Percentiles rank a stretch among this genome's conserved stretches.
phyloP scores from a whole-genome alignment of 2,329 filamentous ascomycete species.

The Exophiala mesophila region DNA sequence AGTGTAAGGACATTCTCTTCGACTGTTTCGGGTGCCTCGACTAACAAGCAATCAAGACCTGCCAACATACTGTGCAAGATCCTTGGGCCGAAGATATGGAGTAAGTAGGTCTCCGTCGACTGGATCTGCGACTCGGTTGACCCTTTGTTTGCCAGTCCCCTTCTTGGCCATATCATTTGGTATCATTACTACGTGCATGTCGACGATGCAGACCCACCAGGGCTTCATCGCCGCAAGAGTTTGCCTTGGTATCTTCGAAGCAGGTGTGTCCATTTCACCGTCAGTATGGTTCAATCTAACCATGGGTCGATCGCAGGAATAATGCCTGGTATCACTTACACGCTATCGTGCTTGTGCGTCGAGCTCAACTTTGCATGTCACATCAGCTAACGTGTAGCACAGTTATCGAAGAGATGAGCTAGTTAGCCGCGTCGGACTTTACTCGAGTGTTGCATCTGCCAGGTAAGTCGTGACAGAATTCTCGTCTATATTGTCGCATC shows the following conservation, averaged over 20 bases:
- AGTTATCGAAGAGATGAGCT: constrained; percentile 1
- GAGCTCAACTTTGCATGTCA: background rate
- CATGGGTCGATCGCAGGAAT: background rate
- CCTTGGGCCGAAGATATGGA: constrained; percentile 48
- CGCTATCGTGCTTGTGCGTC: background rate
- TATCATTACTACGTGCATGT: constrained; percentile 1
- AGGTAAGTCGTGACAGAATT: background rate
- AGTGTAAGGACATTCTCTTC: too few relatives aligned
- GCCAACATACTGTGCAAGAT: constrained; percentile 41
- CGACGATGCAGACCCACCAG: background rate
- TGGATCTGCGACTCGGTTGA: too few relatives aligned
- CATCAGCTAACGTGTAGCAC: background rate
- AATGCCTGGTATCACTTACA: background rate
- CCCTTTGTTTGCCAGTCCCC: too few relatives aligned
- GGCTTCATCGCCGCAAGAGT: constrained; percentile 2
- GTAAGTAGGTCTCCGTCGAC: too few relatives aligned
- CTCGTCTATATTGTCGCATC: too few relatives aligned
- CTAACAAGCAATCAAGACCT: too few relatives aligned
- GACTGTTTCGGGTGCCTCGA: too few relatives aligned
- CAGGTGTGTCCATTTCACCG: background rate
- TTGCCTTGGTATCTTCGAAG: background rate
- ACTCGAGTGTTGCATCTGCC: background rate
- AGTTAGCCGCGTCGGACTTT: background rate
- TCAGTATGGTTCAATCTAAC: background rate
- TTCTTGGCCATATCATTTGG: constrained; percentile 5